Evolutionary conservation across 208 protist genomes (phyloP).

Genomic region (Trichomonas gallinae): DNA sequence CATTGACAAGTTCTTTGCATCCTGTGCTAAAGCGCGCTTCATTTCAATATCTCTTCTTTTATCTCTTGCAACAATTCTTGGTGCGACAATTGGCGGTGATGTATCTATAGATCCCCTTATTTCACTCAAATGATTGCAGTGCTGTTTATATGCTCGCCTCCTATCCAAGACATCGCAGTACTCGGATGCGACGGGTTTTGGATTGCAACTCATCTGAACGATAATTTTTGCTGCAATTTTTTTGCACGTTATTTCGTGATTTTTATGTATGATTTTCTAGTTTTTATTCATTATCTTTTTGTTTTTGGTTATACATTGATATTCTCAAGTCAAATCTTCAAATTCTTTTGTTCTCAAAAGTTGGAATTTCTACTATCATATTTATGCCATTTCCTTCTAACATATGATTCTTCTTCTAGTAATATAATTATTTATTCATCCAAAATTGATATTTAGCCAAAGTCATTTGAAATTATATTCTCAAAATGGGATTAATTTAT

Average conservation of each 20-base stretch:
- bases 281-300: too few relatives aligned
- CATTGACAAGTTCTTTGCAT: not conserved
- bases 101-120: not conserved
- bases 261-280: too few relatives aligned
- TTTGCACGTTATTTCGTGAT: not conserved
- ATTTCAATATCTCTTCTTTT: not conserved
- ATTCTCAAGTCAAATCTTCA: too few relatives aligned
- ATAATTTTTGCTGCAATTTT: not conserved
- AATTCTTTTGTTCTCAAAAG: too few relatives aligned
- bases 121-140: not conserved
- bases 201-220: not conserved
- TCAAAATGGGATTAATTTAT: too few relatives aligned
- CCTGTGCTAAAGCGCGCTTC: not conserved
- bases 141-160: not conserved
- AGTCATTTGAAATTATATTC: too few relatives aligned
- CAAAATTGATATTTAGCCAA: too few relatives aligned
- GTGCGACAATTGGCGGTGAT: not conserved
- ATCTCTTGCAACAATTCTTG: not conserved
- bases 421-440: too few relatives aligned
- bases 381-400: too few relatives aligned
- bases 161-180: not conserved
- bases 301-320: too few relatives aligned
- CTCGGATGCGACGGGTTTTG: not conserved
- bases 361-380: too few relatives aligned
- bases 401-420: too few relatives aligned